These are phyloP conservation scores for Heterobasidion irregulare DNA, from an alignment of 1,284 basidiomycete genomes.

Conservation along the genomic window DNA sequence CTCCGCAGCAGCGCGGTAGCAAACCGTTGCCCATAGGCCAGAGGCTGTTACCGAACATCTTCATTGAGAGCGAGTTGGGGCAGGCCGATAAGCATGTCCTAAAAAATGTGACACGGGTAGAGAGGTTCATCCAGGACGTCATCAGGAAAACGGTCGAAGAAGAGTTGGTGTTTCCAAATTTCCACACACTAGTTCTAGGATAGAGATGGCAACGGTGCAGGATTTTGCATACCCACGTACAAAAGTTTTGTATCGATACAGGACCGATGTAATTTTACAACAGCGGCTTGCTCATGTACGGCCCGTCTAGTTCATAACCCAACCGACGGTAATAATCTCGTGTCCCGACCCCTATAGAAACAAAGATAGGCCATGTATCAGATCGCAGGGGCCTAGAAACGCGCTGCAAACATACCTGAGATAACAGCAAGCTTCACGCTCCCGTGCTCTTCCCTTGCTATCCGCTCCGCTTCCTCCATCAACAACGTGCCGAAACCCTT, in stretches of 20 bases:
- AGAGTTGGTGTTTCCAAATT: slow-evolving; percentile 91
- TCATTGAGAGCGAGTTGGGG: slow-evolving; percentile 95
- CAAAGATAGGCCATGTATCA: slow-evolving; percentile 7
- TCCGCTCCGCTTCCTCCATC: slow-evolving; percentile 99
- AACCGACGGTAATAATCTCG: slow-evolving; percentile 91
- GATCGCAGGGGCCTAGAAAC: background rate
- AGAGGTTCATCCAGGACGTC: slow-evolving; percentile 92
- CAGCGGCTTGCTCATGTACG: slow-evolving; percentile 90
- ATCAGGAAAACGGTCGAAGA: slow-evolving; percentile 92
- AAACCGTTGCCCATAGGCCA: slow-evolving; percentile 75
- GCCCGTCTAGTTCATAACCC: slow-evolving; percentile 92
- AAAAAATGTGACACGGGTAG: slow-evolving; percentile 95
- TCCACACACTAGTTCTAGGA: slow-evolving; percentile 53
- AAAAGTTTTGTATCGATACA: background rate
- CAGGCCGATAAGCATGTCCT: slow-evolving; percentile 94
- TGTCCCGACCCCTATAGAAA: slow-evolving; percentile 73
- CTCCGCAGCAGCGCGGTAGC: slow-evolving; percentile 22
- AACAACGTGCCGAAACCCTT: slow-evolving; percentile 94
- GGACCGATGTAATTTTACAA: slow-evolving; percentile 12
- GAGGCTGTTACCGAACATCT: slow-evolving; percentile 82
- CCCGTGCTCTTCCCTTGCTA: slow-evolving; percentile 96
- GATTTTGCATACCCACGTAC: background rate
- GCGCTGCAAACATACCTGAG: slow-evolving; percentile 50
- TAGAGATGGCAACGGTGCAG: background rate
- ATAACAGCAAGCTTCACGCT: slow-evolving; percentile 94